phyloP scores from a whole-genome alignment of 2,329 filamentous ascomycete species.

The Fusarium fujikuroi region DNA sequence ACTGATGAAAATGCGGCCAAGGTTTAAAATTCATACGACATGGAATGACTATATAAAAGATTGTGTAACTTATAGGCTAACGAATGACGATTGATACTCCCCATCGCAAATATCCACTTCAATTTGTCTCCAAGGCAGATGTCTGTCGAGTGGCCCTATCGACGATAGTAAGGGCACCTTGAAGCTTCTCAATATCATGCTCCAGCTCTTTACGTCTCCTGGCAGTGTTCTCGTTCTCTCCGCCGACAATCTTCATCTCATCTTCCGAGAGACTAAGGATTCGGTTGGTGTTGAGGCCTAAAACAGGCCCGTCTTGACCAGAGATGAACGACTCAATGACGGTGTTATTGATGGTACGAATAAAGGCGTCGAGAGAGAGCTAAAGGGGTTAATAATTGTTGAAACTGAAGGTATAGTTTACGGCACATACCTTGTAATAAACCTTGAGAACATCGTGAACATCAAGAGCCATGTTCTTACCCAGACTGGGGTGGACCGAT shows the following conservation, averaged over 20 bases:
- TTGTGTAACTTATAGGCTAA: not conserved
- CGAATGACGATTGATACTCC: not conserved
- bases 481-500: constrained; percentile 8
- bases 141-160: constrained; percentile 28
- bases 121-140: constrained; percentile 1
- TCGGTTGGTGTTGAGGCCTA: constrained; percentile 12
- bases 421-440: constrained; percentile 49
- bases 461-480: constrained; percentile 47
- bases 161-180: constrained; percentile 28
- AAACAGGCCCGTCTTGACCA: constrained; percentile 31
- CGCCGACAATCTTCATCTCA: constrained; percentile 15
- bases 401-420: no score
- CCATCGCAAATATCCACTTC: not conserved
- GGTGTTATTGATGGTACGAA: constrained; percentile 32
- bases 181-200: constrained; percentile 35
- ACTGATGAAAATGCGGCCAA: constrained; percentile 7
- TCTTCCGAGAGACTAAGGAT: constrained; percentile 25
- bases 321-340: constrained; percentile 30
- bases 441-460: constrained; percentile 52
- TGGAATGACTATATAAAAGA: not conserved
- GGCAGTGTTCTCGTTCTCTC: constrained; percentile 30
- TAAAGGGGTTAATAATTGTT: constrained; percentile 12
- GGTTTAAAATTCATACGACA: not conserved
- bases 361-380: constrained; percentile 45
- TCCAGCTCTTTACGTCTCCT: constrained; percentile 25